Conservation (phyloP, 208 protist species). For the Acanthamoeba healyi region DNA sequence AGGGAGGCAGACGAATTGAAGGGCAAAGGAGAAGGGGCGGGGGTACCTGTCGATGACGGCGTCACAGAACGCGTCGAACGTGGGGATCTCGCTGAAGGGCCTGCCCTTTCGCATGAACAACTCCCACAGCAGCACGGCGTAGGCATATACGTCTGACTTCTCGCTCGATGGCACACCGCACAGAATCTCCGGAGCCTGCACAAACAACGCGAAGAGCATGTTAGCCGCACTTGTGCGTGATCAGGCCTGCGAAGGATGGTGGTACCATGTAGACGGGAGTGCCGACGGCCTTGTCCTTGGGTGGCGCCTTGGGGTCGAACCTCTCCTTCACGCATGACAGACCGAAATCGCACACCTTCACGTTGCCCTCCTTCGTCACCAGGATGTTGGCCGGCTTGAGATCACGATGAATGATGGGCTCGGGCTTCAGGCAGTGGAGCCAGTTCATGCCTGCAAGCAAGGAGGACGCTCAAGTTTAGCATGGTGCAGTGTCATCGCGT, state of each 20-base stretch:
- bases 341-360: constrained; percentile 67
- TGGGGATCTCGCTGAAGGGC: constrained; percentile 9
- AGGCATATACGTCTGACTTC: constrained; percentile 48
- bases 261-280: constrained; percentile 21
- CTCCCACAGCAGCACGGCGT: constrained; percentile 34
- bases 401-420: constrained; percentile 51
- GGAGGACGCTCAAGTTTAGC: too few species aligned
- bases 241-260: background rate
- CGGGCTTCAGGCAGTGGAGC: constrained; percentile 33
- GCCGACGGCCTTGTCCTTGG: constrained; percentile 1
- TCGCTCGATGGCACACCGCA: background rate
- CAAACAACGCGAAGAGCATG: background rate
- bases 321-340: constrained; percentile 37
- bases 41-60: background rate
- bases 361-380: constrained; percentile 42
- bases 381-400: constrained; percentile 69
- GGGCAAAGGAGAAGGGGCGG: too few species aligned
- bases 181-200: constrained; percentile 9
- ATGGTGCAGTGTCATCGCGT: too few species aligned
- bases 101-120: constrained; percentile 36
- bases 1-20: too few species aligned
- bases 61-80: background rate
- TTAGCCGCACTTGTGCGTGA: too few species aligned
- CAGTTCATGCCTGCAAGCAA: constrained; percentile 12
- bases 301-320: background rate